Percentiles rank a stretch among this genome's conserved stretches.
phyloP scores from a whole-genome alignment of 805 yeast genomes.

The Tetrapisispora nanseiensis region DNA sequence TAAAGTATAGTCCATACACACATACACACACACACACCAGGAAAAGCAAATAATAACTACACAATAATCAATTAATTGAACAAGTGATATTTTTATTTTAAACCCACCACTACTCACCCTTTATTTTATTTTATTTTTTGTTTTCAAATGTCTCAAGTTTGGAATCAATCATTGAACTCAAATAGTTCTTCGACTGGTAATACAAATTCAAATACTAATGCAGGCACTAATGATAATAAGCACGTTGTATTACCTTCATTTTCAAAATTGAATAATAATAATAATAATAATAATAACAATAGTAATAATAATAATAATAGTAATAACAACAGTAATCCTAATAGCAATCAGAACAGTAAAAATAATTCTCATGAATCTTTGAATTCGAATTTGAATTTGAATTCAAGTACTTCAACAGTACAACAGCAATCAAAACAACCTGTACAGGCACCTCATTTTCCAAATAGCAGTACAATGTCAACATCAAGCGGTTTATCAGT shows the following conservation, averaged over 20 bases:
- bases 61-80: no score
- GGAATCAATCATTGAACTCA: not conserved
- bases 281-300: not conserved
- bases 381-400: slow-evolving; percentile 10
- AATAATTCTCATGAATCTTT: no score
- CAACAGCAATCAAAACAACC: slow-evolving; percentile 2
- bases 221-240: not conserved
- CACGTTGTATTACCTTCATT: slow-evolving; percentile 8
- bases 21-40: no score
- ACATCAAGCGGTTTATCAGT: slow-evolving; percentile 10
- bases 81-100: no score
- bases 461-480: slow-evolving; percentile 6
- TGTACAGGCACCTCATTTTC: slow-evolving; percentile 9
- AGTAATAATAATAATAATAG: slow-evolving; percentile 8
- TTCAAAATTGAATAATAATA: slow-evolving; percentile 5
- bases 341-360: no score
- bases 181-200: slow-evolving; percentile 3
- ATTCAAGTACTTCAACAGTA: slow-evolving; percentile 7
- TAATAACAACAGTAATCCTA: slow-evolving; percentile 19
- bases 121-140: no score
- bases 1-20: no score
- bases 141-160: slow-evolving; percentile 2
- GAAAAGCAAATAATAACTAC: no score
- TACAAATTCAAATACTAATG: not conserved
- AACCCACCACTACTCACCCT: no score